Base-by-base conservation (phyloP, 2,329 filamentous ascomycete genomes). In the Coniella vitis region DNA sequence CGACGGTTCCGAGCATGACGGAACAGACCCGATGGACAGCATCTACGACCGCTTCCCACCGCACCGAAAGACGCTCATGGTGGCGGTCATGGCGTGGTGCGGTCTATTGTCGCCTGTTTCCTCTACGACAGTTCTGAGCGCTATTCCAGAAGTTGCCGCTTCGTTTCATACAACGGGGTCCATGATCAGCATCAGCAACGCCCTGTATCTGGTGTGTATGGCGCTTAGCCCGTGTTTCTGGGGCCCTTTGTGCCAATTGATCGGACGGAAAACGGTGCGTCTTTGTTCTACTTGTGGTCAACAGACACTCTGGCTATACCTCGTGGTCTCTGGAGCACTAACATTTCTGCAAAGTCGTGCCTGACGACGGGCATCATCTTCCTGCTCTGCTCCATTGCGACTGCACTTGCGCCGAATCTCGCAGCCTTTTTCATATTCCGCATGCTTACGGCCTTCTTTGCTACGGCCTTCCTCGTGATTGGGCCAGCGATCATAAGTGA, bases 401-500 rank as follows among this genome's bases (percentile, higher is more conserved):
- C 85, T 0, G 84, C 86, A 0, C 64, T 90, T 12, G 76, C 86
- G 3, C 85, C 86, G 0, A 85, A 87, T 55, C 68, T 91, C 17
- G 76, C 75, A 1, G 69, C 79, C 0, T 91, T 87, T 63, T 87
- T 86, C 61, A 71, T 88, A 44, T 88, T 90, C 60, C 79, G 86
- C 7, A 78, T 87, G 40, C 69, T 88, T 22, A 86, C 84, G 1
- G 87, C 85, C 0, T 85, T 89, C 57, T 81, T 86, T 65, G 86
- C 86, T 13, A 89, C 85, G 0, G 79, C 81, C 0, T 88, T 90
- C 55, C 71, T 90, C 12, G 78, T 87, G 10, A 78, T 89, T 36
- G 87, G 86, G 1, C 52, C 52, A 37, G 54, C 52, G 7, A 44
- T 49, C n/a, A 16, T 41, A 17, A 73, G 71, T 42, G 79, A 85